These are phyloP conservation scores for Colletotrichum truncatum DNA, from an alignment of 2,329 filamentous ascomycete species.

Conservation along the genomic window DNA sequence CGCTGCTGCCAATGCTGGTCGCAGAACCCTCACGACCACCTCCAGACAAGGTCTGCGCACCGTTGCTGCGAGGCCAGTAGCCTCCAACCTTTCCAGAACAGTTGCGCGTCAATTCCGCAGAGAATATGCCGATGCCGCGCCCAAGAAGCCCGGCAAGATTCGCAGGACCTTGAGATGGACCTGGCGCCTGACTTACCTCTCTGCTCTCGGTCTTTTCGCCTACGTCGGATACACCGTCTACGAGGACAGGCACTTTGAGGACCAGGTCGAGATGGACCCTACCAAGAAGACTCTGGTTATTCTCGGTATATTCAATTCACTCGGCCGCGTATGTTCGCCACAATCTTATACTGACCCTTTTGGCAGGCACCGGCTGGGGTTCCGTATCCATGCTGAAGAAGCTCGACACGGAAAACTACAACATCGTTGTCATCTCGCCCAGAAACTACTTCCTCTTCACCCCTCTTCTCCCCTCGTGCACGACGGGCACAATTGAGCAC, in stretches of 20 bases:
- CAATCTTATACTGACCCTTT: constrained; percentile 27
- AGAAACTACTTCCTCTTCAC: constrained; percentile 99
- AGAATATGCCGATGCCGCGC: constrained; percentile 59
- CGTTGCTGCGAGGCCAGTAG: constrained; percentile 24
- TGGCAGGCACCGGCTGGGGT: constrained; percentile 89
- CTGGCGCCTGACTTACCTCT: constrained; percentile 85
- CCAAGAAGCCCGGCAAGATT: constrained; percentile 68
- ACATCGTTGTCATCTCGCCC: constrained; percentile 96
- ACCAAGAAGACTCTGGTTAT: constrained; percentile 97
- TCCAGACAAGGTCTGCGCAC: constrained; percentile 32
- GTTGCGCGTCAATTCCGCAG: constrained; percentile 52
- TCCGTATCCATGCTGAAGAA: constrained; percentile 97
- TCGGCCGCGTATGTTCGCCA: not conserved
- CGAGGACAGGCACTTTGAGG: constrained; percentile 79
- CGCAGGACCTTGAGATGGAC: constrained; percentile 77
- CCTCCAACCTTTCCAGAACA: constrained; percentile 8
- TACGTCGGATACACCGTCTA: constrained; percentile 86
- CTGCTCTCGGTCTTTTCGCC: constrained; percentile 72
- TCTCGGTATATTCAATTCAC: constrained; percentile 69
- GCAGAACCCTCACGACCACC: constrained; percentile 44
- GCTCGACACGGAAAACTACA: constrained; percentile 98
- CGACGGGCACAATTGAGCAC: constrained; percentile 96
- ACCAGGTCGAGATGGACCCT: constrained; percentile 83
- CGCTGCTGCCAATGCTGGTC: constrained; percentile 36
- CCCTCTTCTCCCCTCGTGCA: constrained; percentile 95